Conservation (phyloP, 345 rosid species). For the Pugionium cornutum region DNA sequence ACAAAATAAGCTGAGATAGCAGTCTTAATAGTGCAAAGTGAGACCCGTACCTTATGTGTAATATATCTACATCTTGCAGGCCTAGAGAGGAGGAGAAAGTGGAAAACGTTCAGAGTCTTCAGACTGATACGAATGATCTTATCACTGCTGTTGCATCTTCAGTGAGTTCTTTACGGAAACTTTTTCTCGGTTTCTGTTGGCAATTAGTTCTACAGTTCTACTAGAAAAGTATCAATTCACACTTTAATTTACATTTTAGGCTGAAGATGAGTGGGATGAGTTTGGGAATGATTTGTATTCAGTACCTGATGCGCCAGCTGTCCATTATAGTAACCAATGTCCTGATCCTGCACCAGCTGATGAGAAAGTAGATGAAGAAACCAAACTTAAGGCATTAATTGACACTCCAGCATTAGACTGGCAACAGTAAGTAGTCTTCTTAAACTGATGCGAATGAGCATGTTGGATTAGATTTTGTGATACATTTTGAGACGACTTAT, state of each 20-base stretch:
- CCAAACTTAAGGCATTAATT: constrained; percentile 84
- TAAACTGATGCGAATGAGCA: constrained; percentile 11
- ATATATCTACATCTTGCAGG: constrained; percentile 48
- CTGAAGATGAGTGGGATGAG: constrained; percentile 93
- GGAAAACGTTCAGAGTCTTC: constrained; percentile 50
- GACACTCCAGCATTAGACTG: constrained; percentile 96
- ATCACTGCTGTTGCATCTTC: constrained; percentile 54
- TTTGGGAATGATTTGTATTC: constrained; percentile 94
- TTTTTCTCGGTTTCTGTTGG: neutral
- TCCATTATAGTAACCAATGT: constrained; percentile 50
- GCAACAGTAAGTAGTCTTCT: constrained; percentile 72
- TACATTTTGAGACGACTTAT: neutral
- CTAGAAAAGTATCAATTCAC: neutral
- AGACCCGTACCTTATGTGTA: neutral
- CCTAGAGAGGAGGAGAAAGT: constrained; percentile 55
- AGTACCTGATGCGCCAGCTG: constrained; percentile 63
- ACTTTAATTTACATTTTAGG: constrained; percentile 41
- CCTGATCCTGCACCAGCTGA: constrained; percentile 57
- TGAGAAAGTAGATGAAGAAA: constrained; percentile 77
- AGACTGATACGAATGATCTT: constrained; percentile 47
- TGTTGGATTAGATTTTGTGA: neutral
- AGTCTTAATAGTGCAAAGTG: neutral
- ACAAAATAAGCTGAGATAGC: neutral
- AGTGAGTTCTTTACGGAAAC: constrained; percentile 54
- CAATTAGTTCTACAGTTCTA: neutral